Evolutionary conservation across 768 basidiomycete genomes (phyloP).

Genomic region (Hemileccinum impolitum): DNA sequence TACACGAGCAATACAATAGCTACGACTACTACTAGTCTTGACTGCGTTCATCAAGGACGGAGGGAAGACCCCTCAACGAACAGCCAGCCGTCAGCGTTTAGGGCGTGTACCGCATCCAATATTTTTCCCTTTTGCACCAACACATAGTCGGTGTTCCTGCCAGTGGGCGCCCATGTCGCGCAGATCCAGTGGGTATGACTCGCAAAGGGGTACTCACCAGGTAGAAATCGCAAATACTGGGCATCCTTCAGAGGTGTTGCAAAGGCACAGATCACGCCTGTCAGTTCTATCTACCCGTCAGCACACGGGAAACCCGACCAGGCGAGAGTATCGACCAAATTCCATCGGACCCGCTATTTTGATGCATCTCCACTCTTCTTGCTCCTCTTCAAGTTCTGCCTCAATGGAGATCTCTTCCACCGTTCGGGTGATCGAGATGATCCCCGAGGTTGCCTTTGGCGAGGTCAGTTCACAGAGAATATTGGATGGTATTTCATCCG

Average conservation of each 20-base stretch:
- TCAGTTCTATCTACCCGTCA: slow-evolving; percentile 40
- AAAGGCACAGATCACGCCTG: slow-evolving; percentile 54
- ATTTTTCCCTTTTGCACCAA: slow-evolving; percentile 48
- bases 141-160: slow-evolving; percentile 71
- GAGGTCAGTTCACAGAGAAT: slow-evolving; percentile 26
- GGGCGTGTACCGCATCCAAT: slow-evolving; percentile 38
- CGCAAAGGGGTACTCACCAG: slow-evolving; percentile 39
- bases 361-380: slow-evolving; percentile 54
- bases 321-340: slow-evolving; percentile 40
- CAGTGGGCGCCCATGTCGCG: background rate
- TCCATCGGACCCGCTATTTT: slow-evolving; percentile 67
- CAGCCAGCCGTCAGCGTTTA: slow-evolving; percentile 52
- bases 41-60: slow-evolving; percentile 1
- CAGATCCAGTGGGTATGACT: background rate
- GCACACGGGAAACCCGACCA: background rate
- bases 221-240: slow-evolving; percentile 62
- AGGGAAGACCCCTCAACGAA: slow-evolving; percentile 12
- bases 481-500: slow-evolving; percentile 32
- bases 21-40: background rate
- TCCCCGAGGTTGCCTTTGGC: slow-evolving; percentile 27
- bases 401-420: slow-evolving; percentile 58
- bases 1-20: background rate
- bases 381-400: slow-evolving; percentile 29
- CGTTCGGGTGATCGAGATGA: slow-evolving; percentile 59
- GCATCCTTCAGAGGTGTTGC: slow-evolving; percentile 51